These are phyloP conservation scores for Diaporthe humulicola DNA, from an alignment of 2,329 filamentous ascomycete genomes.

Conservation along the genomic window DNA sequence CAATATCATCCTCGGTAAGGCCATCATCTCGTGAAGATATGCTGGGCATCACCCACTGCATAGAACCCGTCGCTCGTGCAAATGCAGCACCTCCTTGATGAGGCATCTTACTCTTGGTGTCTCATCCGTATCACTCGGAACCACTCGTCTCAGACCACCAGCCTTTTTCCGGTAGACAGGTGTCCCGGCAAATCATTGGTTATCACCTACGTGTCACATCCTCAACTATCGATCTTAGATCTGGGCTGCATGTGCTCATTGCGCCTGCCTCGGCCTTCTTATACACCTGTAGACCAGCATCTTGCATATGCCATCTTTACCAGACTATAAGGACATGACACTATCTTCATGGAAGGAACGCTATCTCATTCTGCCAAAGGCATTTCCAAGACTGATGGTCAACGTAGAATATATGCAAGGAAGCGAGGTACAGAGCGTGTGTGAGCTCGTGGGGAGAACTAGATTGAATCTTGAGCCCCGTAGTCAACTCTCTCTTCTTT, in stretches of 20 bases:
- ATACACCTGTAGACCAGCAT: not conserved
- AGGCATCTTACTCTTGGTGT: slow-evolving; percentile 9
- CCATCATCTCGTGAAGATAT: slow-evolving; percentile 8
- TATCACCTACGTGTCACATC: not conserved
- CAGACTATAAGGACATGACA: not conserved
- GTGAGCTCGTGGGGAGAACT: not conserved
- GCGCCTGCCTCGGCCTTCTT: not conserved
- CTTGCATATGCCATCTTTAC: not conserved
- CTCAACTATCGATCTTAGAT: not conserved
- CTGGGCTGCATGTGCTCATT: not conserved
- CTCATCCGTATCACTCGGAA: not conserved
- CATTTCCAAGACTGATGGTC: too few relatives aligned
- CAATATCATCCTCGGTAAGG: slow-evolving; percentile 23
- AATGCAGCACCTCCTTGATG: not conserved
- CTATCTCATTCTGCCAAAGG: too few relatives aligned
- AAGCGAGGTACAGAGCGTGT: too few relatives aligned
- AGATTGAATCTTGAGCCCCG: not conserved
- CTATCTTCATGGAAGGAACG: too few relatives aligned
- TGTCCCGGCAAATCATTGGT: not conserved
- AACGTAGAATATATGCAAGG: not conserved
- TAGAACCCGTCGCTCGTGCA: not conserved
- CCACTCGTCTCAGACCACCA: not conserved
- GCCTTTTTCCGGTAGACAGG: too few relatives aligned
- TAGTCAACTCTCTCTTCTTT: not conserved
- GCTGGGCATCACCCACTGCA: not conserved